Percentiles rank a stretch among this genome's conserved stretches.
These are phyloP conservation scores for Jacaranda mimosifolia DNA, from an alignment of 257 asterid genomes.

Conservation along the genomic window DNA sequence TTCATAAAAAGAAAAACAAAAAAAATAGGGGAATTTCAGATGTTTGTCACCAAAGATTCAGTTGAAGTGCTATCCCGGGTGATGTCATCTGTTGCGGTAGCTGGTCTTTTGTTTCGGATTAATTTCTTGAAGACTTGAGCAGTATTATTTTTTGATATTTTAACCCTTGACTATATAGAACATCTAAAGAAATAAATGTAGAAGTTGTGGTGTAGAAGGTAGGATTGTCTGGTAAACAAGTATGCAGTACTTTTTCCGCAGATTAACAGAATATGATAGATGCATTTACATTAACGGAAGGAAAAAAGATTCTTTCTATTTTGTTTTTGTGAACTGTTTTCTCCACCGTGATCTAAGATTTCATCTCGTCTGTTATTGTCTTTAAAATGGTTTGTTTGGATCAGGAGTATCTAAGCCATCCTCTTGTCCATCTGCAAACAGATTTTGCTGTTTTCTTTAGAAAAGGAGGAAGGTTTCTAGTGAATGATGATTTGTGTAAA, in stretches of 20 bases:
- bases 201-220: neutral
- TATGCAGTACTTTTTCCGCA: neutral
- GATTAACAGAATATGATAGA: neutral
- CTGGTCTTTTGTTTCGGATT: too few species aligned
- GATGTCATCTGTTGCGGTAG: neutral
- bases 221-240: neutral
- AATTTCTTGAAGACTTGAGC: too few species aligned
- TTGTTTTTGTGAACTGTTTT: neutral
- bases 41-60: neutral
- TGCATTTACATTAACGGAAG: conserved; percentile 21
- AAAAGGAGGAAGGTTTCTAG: too few species aligned
- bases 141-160: neutral
- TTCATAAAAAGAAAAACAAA: neutral
- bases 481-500: too few species aligned
- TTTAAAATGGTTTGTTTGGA: neutral
- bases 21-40: neutral
- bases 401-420: neutral
- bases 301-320: conserved; percentile 1
- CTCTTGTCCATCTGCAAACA: neutral
- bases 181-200: neutral
- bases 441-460: too few species aligned
- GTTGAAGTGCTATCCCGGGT: neutral
- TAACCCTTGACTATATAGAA: neutral
- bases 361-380: neutral
- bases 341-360: neutral